A percentile compares a stretch with the other conserved stretches of the same genome.
Conservation (phyloP, 2,329 filamentous ascomycete species). For the Phyllosticta citrichinensis region DNA sequence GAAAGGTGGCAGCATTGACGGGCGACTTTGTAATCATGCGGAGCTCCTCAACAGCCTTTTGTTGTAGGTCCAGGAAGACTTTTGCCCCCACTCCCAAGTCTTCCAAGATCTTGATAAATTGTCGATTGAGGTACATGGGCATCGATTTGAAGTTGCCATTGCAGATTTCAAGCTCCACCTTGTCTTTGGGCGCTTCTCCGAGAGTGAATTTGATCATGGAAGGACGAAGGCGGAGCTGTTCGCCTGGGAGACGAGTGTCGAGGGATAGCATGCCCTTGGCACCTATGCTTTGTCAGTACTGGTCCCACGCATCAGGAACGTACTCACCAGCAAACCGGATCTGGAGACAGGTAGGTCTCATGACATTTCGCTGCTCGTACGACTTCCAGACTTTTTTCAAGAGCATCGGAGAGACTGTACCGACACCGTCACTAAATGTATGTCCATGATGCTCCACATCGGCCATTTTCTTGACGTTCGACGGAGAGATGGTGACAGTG, state of each 20-base stretch:
- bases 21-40: constrained; percentile 48
- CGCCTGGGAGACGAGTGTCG: constrained; percentile 50
- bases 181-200: constrained; percentile 18
- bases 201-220: constrained; percentile 70
- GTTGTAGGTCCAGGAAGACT: constrained; percentile 58
- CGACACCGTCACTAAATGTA: constrained; percentile 71
- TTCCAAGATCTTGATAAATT: constrained; percentile 77
- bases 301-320: background rate
- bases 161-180: constrained; percentile 59
- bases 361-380: constrained; percentile 34
- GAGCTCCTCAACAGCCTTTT: constrained; percentile 50
- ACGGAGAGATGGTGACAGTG: constrained; percentile 41
- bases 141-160: constrained; percentile 58
- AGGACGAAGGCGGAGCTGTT: constrained; percentile 50
- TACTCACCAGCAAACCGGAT: constrained; percentile 55
- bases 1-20: constrained; percentile 54
- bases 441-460: constrained; percentile 49
- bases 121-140: constrained; percentile 63
- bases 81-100: constrained; percentile 53
- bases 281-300: constrained; percentile 27
- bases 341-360: constrained; percentile 57
- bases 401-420: constrained; percentile 56
- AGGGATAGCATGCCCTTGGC: constrained; percentile 72
- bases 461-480: constrained; percentile 15
- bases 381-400: constrained; percentile 49